phyloP scores from a whole-genome alignment of 495 filamentous ascomycete genomes.

The Lophiotrema nucula region DNA sequence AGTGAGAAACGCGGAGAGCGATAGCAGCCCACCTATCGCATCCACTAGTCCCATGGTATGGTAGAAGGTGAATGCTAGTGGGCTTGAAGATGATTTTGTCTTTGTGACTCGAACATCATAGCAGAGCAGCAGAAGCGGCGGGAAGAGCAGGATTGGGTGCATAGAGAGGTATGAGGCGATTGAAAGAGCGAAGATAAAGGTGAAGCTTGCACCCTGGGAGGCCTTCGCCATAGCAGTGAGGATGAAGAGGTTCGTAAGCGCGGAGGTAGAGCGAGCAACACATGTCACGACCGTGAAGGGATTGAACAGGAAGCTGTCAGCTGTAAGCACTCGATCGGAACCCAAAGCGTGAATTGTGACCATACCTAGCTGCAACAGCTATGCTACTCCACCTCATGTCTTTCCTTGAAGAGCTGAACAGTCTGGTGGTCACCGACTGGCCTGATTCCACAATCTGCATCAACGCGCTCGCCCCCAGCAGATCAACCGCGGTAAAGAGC shows the following conservation, averaged over 20 bases:
- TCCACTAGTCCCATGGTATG: constrained; percentile 46
- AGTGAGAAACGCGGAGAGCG: constrained; percentile 71
- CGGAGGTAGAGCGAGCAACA: constrained; percentile 84
- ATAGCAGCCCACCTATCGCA: constrained; percentile 56
- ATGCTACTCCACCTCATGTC: constrained; percentile 73
- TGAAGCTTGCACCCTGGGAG: constrained; percentile 67
- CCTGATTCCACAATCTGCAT: constrained; percentile 79
- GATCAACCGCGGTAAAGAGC: constrained; percentile 78
- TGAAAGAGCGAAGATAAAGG: constrained; percentile 79
- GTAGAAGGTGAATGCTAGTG: constrained; percentile 51
- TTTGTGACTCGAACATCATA: constrained; percentile 56
- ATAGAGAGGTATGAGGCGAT: constrained; percentile 88
- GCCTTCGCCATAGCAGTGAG: constrained; percentile 82
- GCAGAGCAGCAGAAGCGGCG: constrained; percentile 77
- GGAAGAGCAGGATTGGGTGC: constrained; percentile 82
- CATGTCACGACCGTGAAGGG: constrained; percentile 93
- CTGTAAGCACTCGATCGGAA: constrained; percentile 16
- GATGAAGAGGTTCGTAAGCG: constrained; percentile 87
- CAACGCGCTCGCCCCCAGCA: constrained; percentile 80
- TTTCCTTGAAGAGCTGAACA: constrained; percentile 75
- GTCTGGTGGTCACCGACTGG: constrained; percentile 66
- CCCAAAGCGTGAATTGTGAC: constrained; percentile 1
- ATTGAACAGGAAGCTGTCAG: constrained; percentile 79
- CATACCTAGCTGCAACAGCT: constrained; percentile 74
- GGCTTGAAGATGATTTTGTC: constrained; percentile 11